These are phyloP conservation scores for Crucihimalaya himalaica DNA, from an alignment of 345 rosid genomes.

Conservation along the genomic window DNA sequence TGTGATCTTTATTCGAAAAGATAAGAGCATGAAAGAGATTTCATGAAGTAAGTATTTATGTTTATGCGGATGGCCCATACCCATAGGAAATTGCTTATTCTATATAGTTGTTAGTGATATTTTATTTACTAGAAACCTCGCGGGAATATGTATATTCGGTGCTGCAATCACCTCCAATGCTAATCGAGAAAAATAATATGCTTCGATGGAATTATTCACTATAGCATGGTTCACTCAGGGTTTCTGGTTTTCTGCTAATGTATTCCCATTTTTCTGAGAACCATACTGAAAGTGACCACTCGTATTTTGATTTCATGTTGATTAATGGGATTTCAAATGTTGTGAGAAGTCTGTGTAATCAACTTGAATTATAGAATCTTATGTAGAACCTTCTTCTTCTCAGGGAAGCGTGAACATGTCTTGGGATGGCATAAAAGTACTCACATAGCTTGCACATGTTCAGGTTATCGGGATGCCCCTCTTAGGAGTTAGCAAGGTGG, in stretches of 20 bases:
- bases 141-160: neutral
- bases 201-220: neutral
- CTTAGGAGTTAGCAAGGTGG: neutral
- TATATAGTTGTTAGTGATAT: constrained; percentile 2
- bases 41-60: neutral
- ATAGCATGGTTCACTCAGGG: constrained; percentile 6
- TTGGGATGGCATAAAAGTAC: constrained; percentile 11
- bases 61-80: constrained; percentile 12
- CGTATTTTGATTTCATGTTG: neutral
- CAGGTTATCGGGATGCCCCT: neutral
- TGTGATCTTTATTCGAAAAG: constrained; percentile 10
- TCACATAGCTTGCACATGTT: neutral
- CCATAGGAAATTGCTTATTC: neutral
- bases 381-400: constrained; percentile 7
- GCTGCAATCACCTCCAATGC: neutral
- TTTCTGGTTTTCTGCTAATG: neutral
- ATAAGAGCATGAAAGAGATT: constrained; percentile 2
- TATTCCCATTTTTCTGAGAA: neutral
- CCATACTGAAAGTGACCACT: neutral
- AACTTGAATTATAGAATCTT: neutral
- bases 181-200: neutral
- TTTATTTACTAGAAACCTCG: neutral
- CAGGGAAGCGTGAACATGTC: constrained; percentile 11
- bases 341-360: constrained; percentile 10
- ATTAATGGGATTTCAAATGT: neutral